These are phyloP conservation scores for Fragaria vesca DNA, from an alignment of 306 rosid species.

Conservation along the genomic window DNA sequence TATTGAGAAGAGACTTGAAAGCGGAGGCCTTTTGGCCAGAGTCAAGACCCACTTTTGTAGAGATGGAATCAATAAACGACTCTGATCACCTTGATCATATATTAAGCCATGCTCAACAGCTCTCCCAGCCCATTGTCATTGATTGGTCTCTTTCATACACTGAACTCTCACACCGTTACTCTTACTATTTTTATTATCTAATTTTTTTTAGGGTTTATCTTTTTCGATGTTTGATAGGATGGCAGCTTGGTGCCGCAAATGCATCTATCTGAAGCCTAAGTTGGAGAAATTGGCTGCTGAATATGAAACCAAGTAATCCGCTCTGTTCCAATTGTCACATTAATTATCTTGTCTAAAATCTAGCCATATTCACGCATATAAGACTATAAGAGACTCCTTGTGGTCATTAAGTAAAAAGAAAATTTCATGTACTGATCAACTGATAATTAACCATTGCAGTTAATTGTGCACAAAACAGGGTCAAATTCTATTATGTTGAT, in stretches of 20 bases:
- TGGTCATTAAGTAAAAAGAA: background rate
- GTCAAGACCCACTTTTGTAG: constrained; percentile 48
- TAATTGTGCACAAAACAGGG: constrained; percentile 29
- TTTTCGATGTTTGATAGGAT: constrained; percentile 46
- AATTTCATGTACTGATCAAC: background rate
- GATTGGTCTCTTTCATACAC: constrained; percentile 56
- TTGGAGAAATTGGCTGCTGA: constrained; percentile 88
- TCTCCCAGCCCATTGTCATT: constrained; percentile 63
- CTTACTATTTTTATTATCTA: background rate
- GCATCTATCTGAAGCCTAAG: constrained; percentile 93
- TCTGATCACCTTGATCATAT: constrained; percentile 70
- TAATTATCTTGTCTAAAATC: background rate
- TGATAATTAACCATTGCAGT: background rate
- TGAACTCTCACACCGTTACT: background rate
- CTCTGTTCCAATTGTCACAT: constrained; percentile 3
- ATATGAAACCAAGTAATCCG: constrained; percentile 54
- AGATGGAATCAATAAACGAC: constrained; percentile 62
- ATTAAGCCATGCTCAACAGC: constrained; percentile 46
- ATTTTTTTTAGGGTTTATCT: background rate
- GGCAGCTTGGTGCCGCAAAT: constrained; percentile 96
- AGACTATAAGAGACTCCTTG: background rate
- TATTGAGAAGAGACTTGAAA: constrained; percentile 35
- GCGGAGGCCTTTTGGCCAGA: constrained; percentile 65
- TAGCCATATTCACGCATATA: background rate
- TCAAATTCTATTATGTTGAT: constrained; percentile 73